These are phyloP conservation scores for Pyrenula aspistea DNA, from an alignment of 495 filamentous ascomycete species.

Conservation along the genomic window DNA sequence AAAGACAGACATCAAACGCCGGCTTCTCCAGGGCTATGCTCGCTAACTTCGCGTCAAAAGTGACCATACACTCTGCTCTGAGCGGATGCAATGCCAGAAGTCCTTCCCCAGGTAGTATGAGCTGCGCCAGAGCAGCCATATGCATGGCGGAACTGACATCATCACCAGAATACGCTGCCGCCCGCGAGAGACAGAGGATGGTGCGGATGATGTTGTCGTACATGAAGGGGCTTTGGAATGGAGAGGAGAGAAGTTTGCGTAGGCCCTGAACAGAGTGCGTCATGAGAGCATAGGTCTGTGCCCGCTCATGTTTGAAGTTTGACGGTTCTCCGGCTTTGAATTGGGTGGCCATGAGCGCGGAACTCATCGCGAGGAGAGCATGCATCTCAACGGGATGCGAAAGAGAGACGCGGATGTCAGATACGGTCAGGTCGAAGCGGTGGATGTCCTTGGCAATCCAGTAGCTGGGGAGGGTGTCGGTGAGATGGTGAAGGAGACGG, in stretches of 20 bases:
- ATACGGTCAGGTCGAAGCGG: neutral
- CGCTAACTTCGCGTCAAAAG: neutral
- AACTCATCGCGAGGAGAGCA: neutral
- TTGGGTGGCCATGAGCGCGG: neutral
- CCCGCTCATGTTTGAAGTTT: neutral
- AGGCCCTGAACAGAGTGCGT: neutral
- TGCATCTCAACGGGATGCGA: neutral
- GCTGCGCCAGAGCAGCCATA: neutral
- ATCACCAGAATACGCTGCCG: neutral
- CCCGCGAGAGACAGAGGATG: neutral
- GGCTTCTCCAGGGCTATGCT: neutral
- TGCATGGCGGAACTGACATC: neutral
- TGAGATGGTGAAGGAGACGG: neutral
- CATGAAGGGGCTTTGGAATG: no score
- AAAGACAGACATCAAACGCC: neutral
- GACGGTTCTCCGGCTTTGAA: neutral
- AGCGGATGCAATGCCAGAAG: neutral
- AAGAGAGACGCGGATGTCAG: neutral
- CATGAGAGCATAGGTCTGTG: neutral
- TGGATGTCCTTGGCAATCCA: neutral
- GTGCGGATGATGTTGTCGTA: neutral
- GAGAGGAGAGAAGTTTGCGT: neutral
- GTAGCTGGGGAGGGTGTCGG: neutral
- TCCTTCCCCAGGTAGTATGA: neutral
- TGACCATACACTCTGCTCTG: neutral